Percentiles rank a stretch among this genome's conserved stretches.
phyloP scores from a whole-genome alignment of 169 alveolate species.

The Plasmodium chabaudi region DNA sequence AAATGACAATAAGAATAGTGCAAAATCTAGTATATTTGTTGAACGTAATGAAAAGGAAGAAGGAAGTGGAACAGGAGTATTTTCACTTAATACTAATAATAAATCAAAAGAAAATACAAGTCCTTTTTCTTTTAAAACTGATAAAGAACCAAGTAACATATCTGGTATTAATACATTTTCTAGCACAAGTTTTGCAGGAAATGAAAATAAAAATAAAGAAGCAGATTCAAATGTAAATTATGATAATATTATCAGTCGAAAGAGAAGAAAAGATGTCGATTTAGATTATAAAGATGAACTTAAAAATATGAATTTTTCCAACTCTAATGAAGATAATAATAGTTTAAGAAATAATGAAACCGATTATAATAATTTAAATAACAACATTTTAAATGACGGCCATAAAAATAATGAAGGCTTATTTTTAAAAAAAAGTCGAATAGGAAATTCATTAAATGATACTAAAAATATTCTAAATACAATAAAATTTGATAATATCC shows the following conservation, averaged over 20 bases:
- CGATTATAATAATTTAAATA: not conserved
- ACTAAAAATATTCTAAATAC: slow-evolving; percentile 56
- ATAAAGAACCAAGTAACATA: too few relatives aligned
- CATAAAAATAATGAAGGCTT: slow-evolving; percentile 13
- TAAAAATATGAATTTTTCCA: slow-evolving; percentile 2
- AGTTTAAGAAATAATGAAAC: not conserved
- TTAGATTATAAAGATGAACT: slow-evolving; percentile 10
- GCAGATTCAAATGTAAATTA: slow-evolving; percentile 23
- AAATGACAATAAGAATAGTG: not conserved
- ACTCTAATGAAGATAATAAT: slow-evolving; percentile 1
- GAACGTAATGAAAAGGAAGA: too few relatives aligned
- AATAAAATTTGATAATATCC: slow-evolving; percentile 37
- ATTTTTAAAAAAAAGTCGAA: slow-evolving; percentile 60
- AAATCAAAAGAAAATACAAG: too few relatives aligned
- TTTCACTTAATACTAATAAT: too few relatives aligned
- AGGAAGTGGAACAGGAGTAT: too few relatives aligned
- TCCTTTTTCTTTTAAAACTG: too few relatives aligned
- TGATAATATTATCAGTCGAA: slow-evolving; percentile 57
- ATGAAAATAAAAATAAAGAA: not conserved
- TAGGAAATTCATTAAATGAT: slow-evolving; percentile 37
- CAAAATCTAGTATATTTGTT: too few relatives aligned
- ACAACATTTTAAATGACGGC: not conserved
- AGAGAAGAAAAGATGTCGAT: slow-evolving; percentile 64
- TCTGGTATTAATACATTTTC: too few relatives aligned
- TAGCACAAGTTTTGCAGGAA: too few relatives aligned